These are phyloP conservation scores for Tetrapyrgos nigripes DNA, from an alignment of 1,284 basidiomycete species.

Conservation along the genomic window DNA sequence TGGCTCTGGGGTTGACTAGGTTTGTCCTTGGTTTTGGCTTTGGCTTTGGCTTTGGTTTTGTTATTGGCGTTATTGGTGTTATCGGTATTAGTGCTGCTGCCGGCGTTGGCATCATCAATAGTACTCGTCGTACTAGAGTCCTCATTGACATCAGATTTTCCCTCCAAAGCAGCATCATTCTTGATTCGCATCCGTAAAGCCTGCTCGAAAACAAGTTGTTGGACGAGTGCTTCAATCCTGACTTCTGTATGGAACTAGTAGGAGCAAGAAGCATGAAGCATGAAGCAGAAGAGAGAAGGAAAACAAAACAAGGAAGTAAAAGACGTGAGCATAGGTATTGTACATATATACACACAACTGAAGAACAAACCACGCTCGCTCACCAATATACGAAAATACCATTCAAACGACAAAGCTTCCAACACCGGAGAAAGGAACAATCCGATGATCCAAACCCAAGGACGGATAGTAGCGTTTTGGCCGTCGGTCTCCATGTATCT, in stretches of 20 bases:
- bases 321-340: too few species aligned
- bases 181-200: constrained; percentile 71
- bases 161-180: constrained; percentile 40
- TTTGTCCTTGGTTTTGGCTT: too few species aligned
- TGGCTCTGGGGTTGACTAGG: neutral
- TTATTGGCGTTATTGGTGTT: neutral
- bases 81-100: neutral
- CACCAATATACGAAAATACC: constrained; percentile 56
- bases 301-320: too few species aligned
- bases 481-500: constrained; percentile 51
- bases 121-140: neutral
- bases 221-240: constrained; percentile 66
- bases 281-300: neutral
- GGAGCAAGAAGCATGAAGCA: neutral
- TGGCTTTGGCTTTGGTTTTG: neutral
- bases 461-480: constrained; percentile 40
- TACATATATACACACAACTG: too few species aligned
- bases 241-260: constrained; percentile 50
- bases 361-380: too few species aligned
- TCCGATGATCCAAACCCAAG: constrained; percentile 52
- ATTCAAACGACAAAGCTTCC: constrained; percentile 44
- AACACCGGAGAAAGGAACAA: constrained; percentile 40
- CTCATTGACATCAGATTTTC: neutral
- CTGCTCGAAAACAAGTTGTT: constrained; percentile 76
- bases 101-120: neutral